These are phyloP conservation scores for Citrullus colocynthis DNA, from an alignment of 306 rosid genomes.

Conservation along the genomic window DNA sequence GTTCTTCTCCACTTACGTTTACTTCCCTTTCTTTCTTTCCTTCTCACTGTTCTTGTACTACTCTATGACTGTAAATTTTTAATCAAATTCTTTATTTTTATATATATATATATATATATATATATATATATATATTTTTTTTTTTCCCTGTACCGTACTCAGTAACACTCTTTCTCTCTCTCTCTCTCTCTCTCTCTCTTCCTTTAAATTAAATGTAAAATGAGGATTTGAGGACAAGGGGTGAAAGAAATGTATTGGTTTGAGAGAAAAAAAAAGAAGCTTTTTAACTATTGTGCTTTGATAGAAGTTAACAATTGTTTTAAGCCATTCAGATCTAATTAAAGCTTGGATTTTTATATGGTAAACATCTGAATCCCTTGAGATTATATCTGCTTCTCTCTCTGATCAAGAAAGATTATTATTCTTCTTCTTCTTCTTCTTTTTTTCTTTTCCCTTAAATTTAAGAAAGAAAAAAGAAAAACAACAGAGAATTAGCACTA, in stretches of 20 bases:
- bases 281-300: no score
- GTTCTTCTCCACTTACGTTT: background rate
- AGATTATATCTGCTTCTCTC: constrained; percentile 1
- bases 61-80: background rate
- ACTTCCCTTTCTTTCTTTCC: background rate
- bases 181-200: background rate
- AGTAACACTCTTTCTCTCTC: background rate
- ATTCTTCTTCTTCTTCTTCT: background rate
- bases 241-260: background rate
- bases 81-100: background rate
- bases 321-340: background rate
- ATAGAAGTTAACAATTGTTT: background rate
- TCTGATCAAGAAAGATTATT: background rate
- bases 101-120: no score
- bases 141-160: background rate
- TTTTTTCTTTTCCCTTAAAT: background rate
- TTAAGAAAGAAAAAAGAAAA: no score
- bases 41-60: background rate
- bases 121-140: no score
- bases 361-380: background rate
- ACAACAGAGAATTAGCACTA: background rate
- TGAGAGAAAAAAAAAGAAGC: no score
- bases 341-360: background rate
- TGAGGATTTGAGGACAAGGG: background rate
- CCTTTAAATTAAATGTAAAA: background rate